A percentile compares a stretch with the other conserved stretches of the same genome.
Evolutionary conservation across 1,284 basidiomycete genomes (phyloP).

Genomic region (Apiotrichum gamsii): DNA sequence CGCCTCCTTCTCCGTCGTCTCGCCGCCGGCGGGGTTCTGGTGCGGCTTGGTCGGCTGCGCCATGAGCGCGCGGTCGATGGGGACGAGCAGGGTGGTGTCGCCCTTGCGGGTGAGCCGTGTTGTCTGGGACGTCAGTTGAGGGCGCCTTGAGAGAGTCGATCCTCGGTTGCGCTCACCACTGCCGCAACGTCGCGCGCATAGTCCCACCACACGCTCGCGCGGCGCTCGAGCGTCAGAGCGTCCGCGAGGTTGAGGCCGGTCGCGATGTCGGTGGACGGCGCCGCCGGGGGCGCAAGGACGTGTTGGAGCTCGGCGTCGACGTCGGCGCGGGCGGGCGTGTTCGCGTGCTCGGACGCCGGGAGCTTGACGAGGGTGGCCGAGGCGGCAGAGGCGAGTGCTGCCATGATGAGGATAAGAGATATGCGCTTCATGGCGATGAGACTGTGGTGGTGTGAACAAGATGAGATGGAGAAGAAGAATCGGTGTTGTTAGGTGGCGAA

Average conservation of each 20-base stretch:
- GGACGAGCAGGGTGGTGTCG: conserved; percentile 41
- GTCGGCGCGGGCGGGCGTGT: not conserved
- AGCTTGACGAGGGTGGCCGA: not conserved
- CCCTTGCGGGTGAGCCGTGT: conserved; percentile 17
- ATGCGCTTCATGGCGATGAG: conserved; percentile 10
- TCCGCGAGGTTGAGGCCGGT: conserved; percentile 28
- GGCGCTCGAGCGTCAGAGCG: conserved; percentile 35
- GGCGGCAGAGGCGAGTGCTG: not conserved
- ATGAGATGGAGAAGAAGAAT: no score
- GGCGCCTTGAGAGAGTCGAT: not conserved
- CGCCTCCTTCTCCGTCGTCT: conserved; percentile 19
- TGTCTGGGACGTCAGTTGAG: conserved; percentile 16
- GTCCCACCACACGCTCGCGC: conserved; percentile 39
- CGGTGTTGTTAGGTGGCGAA: no score
- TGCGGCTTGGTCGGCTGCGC: conserved; percentile 40
- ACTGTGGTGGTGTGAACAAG: no score
- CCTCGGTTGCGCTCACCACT: conserved; percentile 29
- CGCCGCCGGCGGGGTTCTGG: conserved; percentile 18
- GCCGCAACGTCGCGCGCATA: conserved; percentile 38
- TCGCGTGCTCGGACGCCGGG: not conserved
- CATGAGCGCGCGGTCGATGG: conserved; percentile 40
- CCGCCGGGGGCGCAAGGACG: not conserved
- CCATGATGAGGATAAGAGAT: not conserved
- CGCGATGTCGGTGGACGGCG: not conserved
- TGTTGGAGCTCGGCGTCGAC: conserved; percentile 3